Evolutionary conservation across 345 rosid species (phyloP).

Genomic region (Anastatica hierochuntica): DNA sequence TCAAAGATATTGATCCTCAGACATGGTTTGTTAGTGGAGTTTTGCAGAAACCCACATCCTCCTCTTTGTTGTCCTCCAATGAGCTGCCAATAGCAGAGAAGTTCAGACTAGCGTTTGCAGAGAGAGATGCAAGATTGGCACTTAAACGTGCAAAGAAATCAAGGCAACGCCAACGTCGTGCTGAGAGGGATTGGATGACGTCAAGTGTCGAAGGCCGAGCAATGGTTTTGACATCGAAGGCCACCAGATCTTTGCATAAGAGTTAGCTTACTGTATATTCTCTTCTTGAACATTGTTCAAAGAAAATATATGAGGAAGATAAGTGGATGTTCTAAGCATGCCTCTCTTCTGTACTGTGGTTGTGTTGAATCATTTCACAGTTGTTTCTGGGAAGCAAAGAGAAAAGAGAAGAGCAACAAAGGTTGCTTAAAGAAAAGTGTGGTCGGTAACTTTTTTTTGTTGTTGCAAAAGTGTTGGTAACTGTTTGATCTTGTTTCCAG

Average conservation of each 20-base stretch:
- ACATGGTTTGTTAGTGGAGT: constrained; percentile 41
- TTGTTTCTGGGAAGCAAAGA: background rate
- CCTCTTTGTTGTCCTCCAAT: constrained; percentile 13
- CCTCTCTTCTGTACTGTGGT: no score
- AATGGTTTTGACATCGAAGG: constrained; percentile 48
- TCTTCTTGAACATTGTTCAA: background rate
- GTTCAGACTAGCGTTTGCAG: constrained; percentile 69
- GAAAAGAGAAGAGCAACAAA: no score
- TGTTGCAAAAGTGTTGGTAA: background rate
- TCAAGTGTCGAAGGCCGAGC: constrained; percentile 50
- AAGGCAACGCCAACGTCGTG: constrained; percentile 76
- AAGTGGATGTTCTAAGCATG: background rate
- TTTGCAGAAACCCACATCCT: constrained; percentile 25
- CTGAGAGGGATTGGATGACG: constrained; percentile 66
- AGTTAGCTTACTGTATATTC: constrained; percentile 9
- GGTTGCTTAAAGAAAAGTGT: no score
- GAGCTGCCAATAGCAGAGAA: constrained; percentile 76
- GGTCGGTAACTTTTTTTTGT: no score
- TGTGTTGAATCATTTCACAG: background rate
- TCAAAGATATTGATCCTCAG: constrained; percentile 51
- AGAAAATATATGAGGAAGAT: background rate
- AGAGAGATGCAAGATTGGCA: constrained; percentile 72
- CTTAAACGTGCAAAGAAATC: constrained; percentile 90
- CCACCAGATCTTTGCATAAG: constrained; percentile 39
- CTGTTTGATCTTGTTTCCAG: background rate